These are phyloP conservation scores for Plasmodium chabaudi DNA, from an alignment of 169 alveolate species.

Conservation along the genomic window DNA sequence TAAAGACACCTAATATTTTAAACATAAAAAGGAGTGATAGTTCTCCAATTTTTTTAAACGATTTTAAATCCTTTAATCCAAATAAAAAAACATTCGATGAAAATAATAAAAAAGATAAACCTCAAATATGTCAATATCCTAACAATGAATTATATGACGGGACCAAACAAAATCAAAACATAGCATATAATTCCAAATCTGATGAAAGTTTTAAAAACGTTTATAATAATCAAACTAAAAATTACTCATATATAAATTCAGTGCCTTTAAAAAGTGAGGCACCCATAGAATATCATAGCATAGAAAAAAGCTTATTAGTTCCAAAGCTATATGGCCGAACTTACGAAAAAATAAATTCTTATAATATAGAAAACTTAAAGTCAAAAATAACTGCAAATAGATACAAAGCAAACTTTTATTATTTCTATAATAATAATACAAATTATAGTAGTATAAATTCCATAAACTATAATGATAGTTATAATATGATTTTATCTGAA, in stretches of 20 bases:
- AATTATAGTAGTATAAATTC: not conserved
- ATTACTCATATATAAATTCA: not conserved
- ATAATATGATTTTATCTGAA: not conserved
- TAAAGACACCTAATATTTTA: slow-evolving; percentile 9
- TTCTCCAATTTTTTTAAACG: slow-evolving; percentile 13
- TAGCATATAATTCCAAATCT: slow-evolving; percentile 22
- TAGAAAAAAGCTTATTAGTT: slow-evolving; percentile 21
- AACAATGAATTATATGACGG: slow-evolving; percentile 30
- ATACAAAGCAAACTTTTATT: slow-evolving; percentile 67
- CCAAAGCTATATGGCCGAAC: slow-evolving; percentile 64
- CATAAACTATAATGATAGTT: not conserved
- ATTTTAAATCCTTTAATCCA: slow-evolving; percentile 35
- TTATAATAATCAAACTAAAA: slow-evolving; percentile 17
- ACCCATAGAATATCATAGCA: slow-evolving; percentile 6
- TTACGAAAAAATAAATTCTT: slow-evolving; percentile 55
- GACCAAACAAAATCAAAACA: slow-evolving; percentile 20
- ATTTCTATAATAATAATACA: slow-evolving; percentile 53
- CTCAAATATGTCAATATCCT: slow-evolving; percentile 12
- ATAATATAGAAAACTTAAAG: slow-evolving; percentile 49
- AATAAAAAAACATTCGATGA: slow-evolving; percentile 42
- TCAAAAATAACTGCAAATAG: slow-evolving; percentile 68
- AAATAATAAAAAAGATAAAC: slow-evolving; percentile 51
- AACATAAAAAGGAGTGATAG: slow-evolving; percentile 58
- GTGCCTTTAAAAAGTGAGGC: slow-evolving; percentile 9
- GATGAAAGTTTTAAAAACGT: slow-evolving; percentile 26